phyloP scores from a whole-genome alignment of 2,329 filamentous ascomycete species.

The Colletotrichum magnum region DNA sequence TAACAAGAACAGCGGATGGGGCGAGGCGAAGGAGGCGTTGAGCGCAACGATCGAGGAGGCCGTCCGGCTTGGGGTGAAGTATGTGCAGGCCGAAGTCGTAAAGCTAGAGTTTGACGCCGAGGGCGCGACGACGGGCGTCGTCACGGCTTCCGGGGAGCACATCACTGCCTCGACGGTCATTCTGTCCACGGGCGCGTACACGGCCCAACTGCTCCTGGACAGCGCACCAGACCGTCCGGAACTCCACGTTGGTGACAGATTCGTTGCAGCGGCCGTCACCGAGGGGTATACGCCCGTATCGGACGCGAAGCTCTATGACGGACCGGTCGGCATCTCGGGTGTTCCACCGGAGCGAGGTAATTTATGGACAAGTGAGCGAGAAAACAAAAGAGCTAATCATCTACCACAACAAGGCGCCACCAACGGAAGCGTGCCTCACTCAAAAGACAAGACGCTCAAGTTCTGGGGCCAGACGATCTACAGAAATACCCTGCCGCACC shows the following conservation, averaged over 20 bases:
- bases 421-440: slow-evolving; percentile 63
- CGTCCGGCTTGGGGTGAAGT: slow-evolving; percentile 65
- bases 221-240: slow-evolving; percentile 58
- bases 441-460: slow-evolving; percentile 54
- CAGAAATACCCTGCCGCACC: slow-evolving; percentile 59
- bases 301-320: slow-evolving; percentile 51
- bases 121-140: slow-evolving; percentile 64
- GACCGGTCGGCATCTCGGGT: slow-evolving; percentile 56
- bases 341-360: slow-evolving; percentile 31
- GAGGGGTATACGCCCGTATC: slow-evolving; percentile 62
- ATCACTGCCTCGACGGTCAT: slow-evolving; percentile 65
- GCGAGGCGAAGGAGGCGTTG: slow-evolving; percentile 67
- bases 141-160: slow-evolving; percentile 58
- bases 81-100: slow-evolving; percentile 61
- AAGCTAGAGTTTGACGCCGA: slow-evolving; percentile 55
- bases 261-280: slow-evolving; percentile 67
- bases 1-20: slow-evolving; percentile 70
- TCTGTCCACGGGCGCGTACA: slow-evolving; percentile 65
- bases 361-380: background rate
- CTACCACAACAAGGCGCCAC: too few relatives aligned
- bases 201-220: slow-evolving; percentile 61
- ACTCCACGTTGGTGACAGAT: slow-evolving; percentile 61
- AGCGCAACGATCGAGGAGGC: slow-evolving; percentile 61
- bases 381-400: too few relatives aligned
- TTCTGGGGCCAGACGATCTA: slow-evolving; percentile 68